Percentiles rank a stretch among this genome's conserved stretches.
Evolutionary conservation across 2,329 filamentous ascomycete genomes (phyloP).

Genomic region (Acrodontium crateriforme): DNA sequence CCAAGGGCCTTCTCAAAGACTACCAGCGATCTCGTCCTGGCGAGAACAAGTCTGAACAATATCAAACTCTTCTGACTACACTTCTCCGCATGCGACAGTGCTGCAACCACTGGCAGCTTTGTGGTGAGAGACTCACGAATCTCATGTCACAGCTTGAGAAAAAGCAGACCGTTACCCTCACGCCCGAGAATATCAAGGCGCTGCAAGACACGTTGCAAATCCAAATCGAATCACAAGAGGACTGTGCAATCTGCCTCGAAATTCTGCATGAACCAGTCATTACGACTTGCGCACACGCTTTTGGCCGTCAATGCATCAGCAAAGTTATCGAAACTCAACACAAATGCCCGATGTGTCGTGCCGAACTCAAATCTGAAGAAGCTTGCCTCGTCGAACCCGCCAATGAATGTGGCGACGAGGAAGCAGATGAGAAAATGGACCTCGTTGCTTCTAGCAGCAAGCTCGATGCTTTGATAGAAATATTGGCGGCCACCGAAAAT

Average conservation of each 20-base stretch:
- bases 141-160: conserved; percentile 56
- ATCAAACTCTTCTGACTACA: conserved; percentile 65
- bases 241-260: conserved; percentile 73
- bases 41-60: conserved; percentile 30
- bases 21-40: conserved; percentile 34
- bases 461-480: conserved; percentile 63
- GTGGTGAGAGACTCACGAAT: conserved; percentile 58
- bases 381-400: conserved; percentile 51
- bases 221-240: conserved; percentile 65
- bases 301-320: conserved; percentile 60
- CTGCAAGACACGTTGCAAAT: conserved; percentile 64
- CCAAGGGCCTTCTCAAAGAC: conserved; percentile 53
- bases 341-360: conserved; percentile 75
- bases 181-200: conserved; percentile 54
- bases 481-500: conserved; percentile 54
- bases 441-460: conserved; percentile 61
- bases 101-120: conserved; percentile 81
- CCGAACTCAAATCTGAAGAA: conserved; percentile 45
- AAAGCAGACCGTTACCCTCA: conserved; percentile 54
- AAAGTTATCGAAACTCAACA: conserved; percentile 60
- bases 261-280: conserved; percentile 60
- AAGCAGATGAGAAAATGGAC: conserved; percentile 34
- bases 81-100: conserved; percentile 71
- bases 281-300: conserved; percentile 71
- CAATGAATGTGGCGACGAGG: conserved; percentile 34